Evolutionary conservation across 306 rosid species (phyloP).

Genomic region (Casuarina glauca): DNA sequence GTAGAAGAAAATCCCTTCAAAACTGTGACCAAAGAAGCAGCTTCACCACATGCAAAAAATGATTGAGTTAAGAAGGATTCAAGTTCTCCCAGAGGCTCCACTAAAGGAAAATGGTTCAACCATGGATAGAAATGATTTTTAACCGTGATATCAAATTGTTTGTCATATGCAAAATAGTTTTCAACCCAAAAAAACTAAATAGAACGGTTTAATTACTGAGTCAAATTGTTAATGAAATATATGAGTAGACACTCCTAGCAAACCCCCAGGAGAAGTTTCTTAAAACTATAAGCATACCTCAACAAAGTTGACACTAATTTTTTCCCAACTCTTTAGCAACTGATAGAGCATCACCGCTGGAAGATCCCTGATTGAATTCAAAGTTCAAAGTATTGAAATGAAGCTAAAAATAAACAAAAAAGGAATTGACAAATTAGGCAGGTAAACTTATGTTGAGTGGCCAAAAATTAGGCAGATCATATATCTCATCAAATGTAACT

Average conservation of each 20-base stretch:
- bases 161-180: neutral
- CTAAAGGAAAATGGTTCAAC: neutral
- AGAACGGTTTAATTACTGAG: neutral
- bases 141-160: neutral
- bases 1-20: neutral
- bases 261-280: constrained; percentile 15
- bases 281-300: constrained; percentile 54
- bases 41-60: neutral
- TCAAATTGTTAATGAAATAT: neutral
- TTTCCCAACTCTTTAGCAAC: constrained; percentile 74
- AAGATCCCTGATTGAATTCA: constrained; percentile 66
- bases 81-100: neutral
- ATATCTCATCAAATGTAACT: neutral
- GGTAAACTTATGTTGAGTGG: neutral
- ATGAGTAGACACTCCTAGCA: constrained; percentile 21
- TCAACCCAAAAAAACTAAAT: neutral
- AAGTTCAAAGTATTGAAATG: constrained; percentile 23
- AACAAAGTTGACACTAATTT: constrained; percentile 46
- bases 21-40: neutral
- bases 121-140: neutral
- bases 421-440: neutral
- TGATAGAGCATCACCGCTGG: constrained; percentile 53
- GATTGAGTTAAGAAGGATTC: neutral
- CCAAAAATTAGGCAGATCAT: neutral
- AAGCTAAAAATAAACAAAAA: constrained; percentile 2